These are phyloP conservation scores for Isoetes taiwanensis DNA, from an alignment of 75 land plant genomes.

Conservation along the genomic window DNA sequence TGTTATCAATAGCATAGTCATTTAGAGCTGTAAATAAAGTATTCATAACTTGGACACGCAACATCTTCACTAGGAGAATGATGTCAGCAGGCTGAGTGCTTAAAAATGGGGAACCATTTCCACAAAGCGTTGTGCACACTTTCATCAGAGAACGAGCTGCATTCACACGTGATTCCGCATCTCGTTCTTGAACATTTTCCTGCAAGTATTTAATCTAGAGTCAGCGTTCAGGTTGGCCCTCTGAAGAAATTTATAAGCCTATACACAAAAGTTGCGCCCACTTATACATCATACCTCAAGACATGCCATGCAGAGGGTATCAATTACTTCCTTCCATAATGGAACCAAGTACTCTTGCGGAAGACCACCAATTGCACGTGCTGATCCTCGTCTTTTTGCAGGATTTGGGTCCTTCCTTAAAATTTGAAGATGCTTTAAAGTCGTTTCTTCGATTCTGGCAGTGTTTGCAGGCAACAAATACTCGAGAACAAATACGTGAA, in stretches of 20 bases:
- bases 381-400: constrained; percentile 79
- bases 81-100: neutral
- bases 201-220: constrained; percentile 18
- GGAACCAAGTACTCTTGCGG: constrained; percentile 47
- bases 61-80: constrained; percentile 17
- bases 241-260: too few relatives aligned
- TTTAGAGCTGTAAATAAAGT: constrained; percentile 68
- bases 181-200: constrained; percentile 82
- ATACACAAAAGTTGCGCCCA: too few relatives aligned
- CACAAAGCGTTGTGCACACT: constrained; percentile 63
- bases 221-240: too few relatives aligned
- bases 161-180: constrained; percentile 98
- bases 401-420: constrained; percentile 67
- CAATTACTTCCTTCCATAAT: constrained; percentile 48
- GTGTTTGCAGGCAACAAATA: constrained; percentile 34
- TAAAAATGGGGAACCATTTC: constrained; percentile 8
- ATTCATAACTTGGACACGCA: constrained; percentile 55
- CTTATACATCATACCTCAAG: too few relatives aligned
- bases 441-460: constrained; percentile 13
- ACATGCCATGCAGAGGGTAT: constrained; percentile 51
- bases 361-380: constrained; percentile 67
- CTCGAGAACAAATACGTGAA: constrained; percentile 43
- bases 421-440: constrained; percentile 44
- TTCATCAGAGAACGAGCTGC: constrained; percentile 60
- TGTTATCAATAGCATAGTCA: constrained; percentile 93